These are phyloP conservation scores for Eimeria praecox DNA, from an alignment of 169 alveolate species.

Conservation along the genomic window DNA sequence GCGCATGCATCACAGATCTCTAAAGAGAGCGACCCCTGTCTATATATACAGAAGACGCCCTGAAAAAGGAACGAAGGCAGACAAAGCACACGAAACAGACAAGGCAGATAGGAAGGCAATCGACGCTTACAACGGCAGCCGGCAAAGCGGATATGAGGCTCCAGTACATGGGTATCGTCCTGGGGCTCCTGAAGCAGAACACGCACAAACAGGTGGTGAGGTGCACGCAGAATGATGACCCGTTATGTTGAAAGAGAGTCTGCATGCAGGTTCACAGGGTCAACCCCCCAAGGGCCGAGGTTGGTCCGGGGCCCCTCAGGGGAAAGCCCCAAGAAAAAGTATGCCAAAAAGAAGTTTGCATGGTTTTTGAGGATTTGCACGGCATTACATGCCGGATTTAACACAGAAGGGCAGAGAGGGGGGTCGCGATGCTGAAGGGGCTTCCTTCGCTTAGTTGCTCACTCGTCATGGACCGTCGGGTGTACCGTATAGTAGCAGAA, in stretches of 20 bases:
- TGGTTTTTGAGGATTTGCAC: neutral
- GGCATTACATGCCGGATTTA: neutral
- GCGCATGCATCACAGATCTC: neutral
- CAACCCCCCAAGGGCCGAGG: neutral
- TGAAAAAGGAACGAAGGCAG: too few relatives aligned
- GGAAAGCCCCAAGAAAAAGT: neutral
- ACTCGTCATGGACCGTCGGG: constrained; percentile 41
- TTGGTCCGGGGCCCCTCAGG: neutral
- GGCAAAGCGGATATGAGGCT: constrained; percentile 78
- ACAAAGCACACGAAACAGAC: neutral
- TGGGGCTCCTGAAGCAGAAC: constrained; percentile 55
- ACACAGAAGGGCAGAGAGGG: neutral
- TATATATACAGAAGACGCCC: too few relatives aligned
- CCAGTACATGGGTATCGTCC: constrained; percentile 80
- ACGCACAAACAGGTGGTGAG: neutral
- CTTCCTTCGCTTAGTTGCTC: neutral
- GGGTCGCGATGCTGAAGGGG: neutral
- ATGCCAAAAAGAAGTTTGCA: neutral
- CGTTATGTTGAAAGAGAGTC: neutral
- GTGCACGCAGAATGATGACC: neutral
- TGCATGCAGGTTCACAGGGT: constrained; percentile 16
- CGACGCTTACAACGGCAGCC: constrained; percentile 39
- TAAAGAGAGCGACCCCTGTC: too few relatives aligned
- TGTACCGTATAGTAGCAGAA: constrained; percentile 51
- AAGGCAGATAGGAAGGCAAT: neutral